phyloP scores from a whole-genome alignment of 352 stramenopile genomes.

The Globisporangium apiculatum region DNA sequence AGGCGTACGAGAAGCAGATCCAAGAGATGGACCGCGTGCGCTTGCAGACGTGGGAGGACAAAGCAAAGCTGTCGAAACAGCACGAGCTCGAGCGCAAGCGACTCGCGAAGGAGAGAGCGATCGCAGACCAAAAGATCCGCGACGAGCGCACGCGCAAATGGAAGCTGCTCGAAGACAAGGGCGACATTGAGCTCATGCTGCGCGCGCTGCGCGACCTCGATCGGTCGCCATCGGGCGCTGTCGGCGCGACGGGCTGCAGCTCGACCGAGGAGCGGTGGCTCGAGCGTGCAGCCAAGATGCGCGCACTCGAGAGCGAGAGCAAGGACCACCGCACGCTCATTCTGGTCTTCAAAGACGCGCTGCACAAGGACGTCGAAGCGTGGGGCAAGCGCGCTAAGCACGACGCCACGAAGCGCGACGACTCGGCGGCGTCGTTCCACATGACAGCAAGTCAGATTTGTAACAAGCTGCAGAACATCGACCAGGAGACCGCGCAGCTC shows the following conservation, averaged over 20 bases:
- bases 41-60: slow-evolving; percentile 86
- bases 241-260: slow-evolving; percentile 10
- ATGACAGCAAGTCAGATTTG: slow-evolving; percentile 77
- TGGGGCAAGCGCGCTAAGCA: slow-evolving; percentile 43
- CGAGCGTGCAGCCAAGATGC: slow-evolving; percentile 46
- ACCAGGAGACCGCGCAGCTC: slow-evolving; percentile 64
- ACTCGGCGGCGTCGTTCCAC: slow-evolving; percentile 60
- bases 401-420: slow-evolving; percentile 30
- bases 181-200: slow-evolving; percentile 76
- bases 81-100: slow-evolving; percentile 82
- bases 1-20: slow-evolving; percentile 84
- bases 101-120: slow-evolving; percentile 67
- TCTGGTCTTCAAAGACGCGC: slow-evolving; percentile 72
- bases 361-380: slow-evolving; percentile 73
- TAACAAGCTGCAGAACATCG: slow-evolving; percentile 77
- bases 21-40: slow-evolving; percentile 84
- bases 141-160: slow-evolving; percentile 81
- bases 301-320: slow-evolving; percentile 49
- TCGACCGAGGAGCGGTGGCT: slow-evolving; percentile 52
- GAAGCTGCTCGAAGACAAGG: slow-evolving; percentile 80
- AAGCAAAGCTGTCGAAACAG: slow-evolving; percentile 78
- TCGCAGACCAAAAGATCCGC: slow-evolving; percentile 71
- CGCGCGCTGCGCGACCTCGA: slow-evolving; percentile 65
- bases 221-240: slow-evolving; percentile 2
- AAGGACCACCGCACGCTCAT: slow-evolving; percentile 82